phyloP scores from a whole-genome alignment of 306 rosid species.

The Psophocarpus tetragonolobus region DNA sequence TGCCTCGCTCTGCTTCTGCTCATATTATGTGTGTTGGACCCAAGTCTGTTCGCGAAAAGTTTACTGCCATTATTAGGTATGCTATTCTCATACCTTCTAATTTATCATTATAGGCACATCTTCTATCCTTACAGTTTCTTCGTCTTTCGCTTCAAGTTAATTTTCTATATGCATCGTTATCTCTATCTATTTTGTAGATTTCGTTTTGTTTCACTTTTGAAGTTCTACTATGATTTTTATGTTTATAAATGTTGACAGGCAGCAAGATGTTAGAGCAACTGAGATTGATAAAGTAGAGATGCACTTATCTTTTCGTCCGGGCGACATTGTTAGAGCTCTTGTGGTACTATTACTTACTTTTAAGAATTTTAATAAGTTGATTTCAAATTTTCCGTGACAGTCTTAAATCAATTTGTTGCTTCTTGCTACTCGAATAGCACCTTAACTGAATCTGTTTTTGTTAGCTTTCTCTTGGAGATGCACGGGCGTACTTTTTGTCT shows the following conservation, averaged over 20 bases:
- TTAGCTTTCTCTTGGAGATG: slow-evolving; percentile 93
- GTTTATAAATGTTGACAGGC: slow-evolving; percentile 56
- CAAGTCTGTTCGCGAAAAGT: slow-evolving; percentile 75
- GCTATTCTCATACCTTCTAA: not conserved
- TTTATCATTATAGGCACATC: not conserved
- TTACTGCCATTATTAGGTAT: slow-evolving; percentile 80
- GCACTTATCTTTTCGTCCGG: slow-evolving; percentile 72
- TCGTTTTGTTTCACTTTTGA: slow-evolving; percentile 1
- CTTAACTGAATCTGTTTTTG: slow-evolving; percentile 36
- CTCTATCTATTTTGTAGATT: not conserved
- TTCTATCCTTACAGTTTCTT: not conserved
- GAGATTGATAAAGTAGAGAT: slow-evolving; percentile 97
- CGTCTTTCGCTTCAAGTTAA: not conserved
- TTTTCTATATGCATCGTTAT: not conserved
- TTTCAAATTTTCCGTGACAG: not conserved
- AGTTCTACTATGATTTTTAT: slow-evolving; percentile 10
- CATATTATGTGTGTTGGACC: slow-evolving; percentile 92
- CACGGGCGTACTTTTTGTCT: slow-evolving; percentile 84
- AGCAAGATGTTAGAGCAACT: slow-evolving; percentile 92
- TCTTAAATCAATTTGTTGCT: not conserved
- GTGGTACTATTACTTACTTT: slow-evolving; percentile 62
- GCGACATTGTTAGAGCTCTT: slow-evolving; percentile 79
- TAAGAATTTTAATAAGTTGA: not conserved
- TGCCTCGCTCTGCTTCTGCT: slow-evolving; percentile 69
- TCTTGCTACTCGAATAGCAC: slow-evolving; percentile 18